Conservation (phyloP, 345 rosid species). For the Fremontodendron californicum region DNA sequence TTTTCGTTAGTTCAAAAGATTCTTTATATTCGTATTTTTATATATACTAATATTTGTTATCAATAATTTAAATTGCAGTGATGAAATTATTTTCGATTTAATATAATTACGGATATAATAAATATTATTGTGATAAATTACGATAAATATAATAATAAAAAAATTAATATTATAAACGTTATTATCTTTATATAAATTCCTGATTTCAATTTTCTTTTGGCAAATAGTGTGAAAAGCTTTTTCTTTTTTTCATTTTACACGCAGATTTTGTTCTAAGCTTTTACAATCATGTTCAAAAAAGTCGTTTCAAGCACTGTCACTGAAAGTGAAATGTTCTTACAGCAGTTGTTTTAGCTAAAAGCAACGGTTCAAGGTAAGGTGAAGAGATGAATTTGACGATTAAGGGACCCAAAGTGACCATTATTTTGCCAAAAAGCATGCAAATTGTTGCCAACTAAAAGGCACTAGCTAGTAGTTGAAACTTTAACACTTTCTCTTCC, state of each 20-base stretch:
- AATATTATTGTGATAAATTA: too few relatives aligned
- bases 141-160: too few relatives aligned
- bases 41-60: too few relatives aligned
- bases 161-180: too few relatives aligned
- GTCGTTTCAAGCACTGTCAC: neutral
- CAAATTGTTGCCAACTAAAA: neutral
- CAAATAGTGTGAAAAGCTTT: neutral
- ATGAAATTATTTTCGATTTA: too few relatives aligned
- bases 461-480: neutral
- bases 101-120: too few relatives aligned
- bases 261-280: neutral
- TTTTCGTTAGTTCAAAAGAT: too few relatives aligned
- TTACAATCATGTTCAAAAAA: constrained; percentile 1
- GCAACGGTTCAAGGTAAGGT: too few relatives aligned
- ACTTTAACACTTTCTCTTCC: neutral
- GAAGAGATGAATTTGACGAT: neutral
- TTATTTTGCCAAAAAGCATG: neutral
- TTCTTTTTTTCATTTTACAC: neutral
- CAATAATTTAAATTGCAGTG: too few relatives aligned
- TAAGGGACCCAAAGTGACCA: constrained; percentile 12
- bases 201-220: neutral
- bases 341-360: neutral
- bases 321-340: neutral
- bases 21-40: too few relatives aligned
- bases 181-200: too few relatives aligned